phyloP scores from a whole-genome alignment of 148 eudicot species.

The Nepenthes gracilis region DNA sequence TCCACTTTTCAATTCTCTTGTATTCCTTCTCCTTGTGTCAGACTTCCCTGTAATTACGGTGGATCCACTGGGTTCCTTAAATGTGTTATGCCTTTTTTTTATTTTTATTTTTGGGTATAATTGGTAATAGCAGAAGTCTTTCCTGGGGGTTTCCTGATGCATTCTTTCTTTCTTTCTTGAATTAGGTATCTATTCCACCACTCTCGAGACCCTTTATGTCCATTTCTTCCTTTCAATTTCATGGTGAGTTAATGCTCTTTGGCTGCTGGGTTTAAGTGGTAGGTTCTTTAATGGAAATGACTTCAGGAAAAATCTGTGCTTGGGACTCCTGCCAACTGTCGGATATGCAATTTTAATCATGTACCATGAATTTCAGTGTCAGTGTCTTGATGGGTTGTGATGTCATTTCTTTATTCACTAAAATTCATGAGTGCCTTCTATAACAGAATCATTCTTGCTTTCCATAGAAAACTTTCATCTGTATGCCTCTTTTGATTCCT shows the following conservation, averaged over 20 bases:
- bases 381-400: background rate
- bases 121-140: conserved; percentile 4
- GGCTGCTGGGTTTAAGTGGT: background rate
- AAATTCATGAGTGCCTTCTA: conserved; percentile 3
- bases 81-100: background rate
- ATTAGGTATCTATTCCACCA: conserved; percentile 75
- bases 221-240: conserved; percentile 25
- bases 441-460: conserved; percentile 2
- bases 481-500: conserved; percentile 5
- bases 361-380: too few species aligned
- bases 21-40: too few species aligned
- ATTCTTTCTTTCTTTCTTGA: conserved; percentile 36
- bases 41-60: too few species aligned
- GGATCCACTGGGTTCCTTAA: background rate
- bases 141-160: conserved; percentile 27
- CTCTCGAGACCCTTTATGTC: conserved; percentile 27
- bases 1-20: too few species aligned
- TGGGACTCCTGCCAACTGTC: too few species aligned
- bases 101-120: background rate
- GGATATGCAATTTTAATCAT: too few species aligned
- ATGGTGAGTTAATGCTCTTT: conserved; percentile 44
- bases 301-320: background rate
- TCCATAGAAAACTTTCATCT: conserved; percentile 7
- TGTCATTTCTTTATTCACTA: background rate
- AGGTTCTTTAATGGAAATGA: background rate